Percentiles rank a stretch among this genome's conserved stretches.
Evolutionary conservation across 2,329 filamentous ascomycete species (phyloP).

Genomic region (Pseudogymnoascus destructans): DNA sequence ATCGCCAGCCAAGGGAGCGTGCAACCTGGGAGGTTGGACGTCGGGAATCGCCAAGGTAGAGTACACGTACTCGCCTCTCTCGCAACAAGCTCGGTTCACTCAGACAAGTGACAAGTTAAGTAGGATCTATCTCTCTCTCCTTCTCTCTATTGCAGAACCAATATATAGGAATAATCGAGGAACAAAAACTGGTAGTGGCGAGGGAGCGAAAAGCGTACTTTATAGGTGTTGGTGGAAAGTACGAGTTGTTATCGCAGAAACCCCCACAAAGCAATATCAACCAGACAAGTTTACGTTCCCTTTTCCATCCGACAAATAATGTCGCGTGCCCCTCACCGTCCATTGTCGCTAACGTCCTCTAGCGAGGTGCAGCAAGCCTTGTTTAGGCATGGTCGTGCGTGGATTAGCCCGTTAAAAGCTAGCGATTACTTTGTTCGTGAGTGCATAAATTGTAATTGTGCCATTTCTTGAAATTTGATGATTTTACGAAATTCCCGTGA

Average conservation of each 20-base stretch:
- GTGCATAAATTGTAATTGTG: not conserved
- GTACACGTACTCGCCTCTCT: conserved; percentile 5
- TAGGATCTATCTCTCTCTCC: not conserved
- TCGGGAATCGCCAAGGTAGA: not conserved
- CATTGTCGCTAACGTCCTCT: not conserved
- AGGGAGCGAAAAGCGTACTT: not conserved
- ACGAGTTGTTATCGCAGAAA: not conserved
- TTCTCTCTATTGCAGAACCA: not conserved
- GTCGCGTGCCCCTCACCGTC: conserved; percentile 7
- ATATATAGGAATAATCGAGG: not conserved
- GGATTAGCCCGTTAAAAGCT: conserved; percentile 1
- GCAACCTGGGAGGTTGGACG: conserved; percentile 5
- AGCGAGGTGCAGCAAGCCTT: not conserved
- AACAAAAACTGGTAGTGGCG: not conserved
- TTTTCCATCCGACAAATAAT: conserved; percentile 2
- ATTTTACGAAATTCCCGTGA: not conserved
- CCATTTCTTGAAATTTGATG: not conserved
- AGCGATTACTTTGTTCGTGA: not conserved
- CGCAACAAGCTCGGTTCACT: not conserved
- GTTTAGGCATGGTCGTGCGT: not conserved
- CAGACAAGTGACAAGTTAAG: not conserved
- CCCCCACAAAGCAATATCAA: conserved; percentile 7
- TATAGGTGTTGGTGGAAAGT: not conserved
- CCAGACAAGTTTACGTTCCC: conserved; percentile 5
- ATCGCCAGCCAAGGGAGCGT: not conserved